These are phyloP conservation scores for Pyrenopolyporus hunteri DNA, from an alignment of 495 filamentous ascomycete genomes.

Conservation along the genomic window DNA sequence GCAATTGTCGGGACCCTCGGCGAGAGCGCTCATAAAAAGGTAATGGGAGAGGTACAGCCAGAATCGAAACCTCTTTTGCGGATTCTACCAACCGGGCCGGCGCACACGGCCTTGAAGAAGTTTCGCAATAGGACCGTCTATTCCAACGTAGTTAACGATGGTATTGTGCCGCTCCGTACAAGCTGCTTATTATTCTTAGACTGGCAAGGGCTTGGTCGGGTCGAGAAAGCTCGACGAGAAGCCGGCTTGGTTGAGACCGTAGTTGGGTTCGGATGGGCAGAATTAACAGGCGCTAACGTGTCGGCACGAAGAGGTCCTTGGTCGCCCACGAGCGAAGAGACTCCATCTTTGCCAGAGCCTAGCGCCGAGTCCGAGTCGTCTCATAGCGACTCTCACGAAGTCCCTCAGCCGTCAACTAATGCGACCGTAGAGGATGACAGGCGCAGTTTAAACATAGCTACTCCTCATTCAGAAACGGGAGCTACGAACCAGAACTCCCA, in stretches of 20 bases:
- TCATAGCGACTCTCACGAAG: conserved; percentile 49
- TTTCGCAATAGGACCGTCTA: conserved; percentile 94
- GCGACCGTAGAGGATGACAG: conserved; percentile 61
- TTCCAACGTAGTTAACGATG: conserved; percentile 98
- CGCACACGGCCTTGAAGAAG: conserved; percentile 81
- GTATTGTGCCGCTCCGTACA: conserved; percentile 92
- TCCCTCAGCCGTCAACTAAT: conserved; percentile 65
- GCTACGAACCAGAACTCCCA: conserved; percentile 32
- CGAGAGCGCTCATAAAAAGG: conserved; percentile 64
- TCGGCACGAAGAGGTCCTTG: conserved; percentile 45
- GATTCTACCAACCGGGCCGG: conserved; percentile 91
- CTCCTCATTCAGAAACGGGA: conserved; percentile 27
- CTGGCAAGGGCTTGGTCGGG: conserved; percentile 90
- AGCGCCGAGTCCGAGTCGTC: conserved; percentile 23
- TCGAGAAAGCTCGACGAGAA: conserved; percentile 92
- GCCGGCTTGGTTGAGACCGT: conserved; percentile 91
- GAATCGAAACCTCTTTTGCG: conserved; percentile 88
- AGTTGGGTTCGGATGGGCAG: conserved; percentile 92
- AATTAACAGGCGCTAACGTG: conserved; percentile 79
- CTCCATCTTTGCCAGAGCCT: conserved; percentile 27
- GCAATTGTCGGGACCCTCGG: conserved; percentile 81
- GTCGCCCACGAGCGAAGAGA: conserved; percentile 40
- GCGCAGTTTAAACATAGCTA: conserved; percentile 50
- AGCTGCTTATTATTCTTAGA: conserved; percentile 97
- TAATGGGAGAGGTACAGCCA: conserved; percentile 69